Percentiles rank a stretch among this genome's conserved stretches.
These are phyloP conservation scores for Penicillium sp. DNA, from an alignment of 2,329 filamentous ascomycete species.

Conservation along the genomic window DNA sequence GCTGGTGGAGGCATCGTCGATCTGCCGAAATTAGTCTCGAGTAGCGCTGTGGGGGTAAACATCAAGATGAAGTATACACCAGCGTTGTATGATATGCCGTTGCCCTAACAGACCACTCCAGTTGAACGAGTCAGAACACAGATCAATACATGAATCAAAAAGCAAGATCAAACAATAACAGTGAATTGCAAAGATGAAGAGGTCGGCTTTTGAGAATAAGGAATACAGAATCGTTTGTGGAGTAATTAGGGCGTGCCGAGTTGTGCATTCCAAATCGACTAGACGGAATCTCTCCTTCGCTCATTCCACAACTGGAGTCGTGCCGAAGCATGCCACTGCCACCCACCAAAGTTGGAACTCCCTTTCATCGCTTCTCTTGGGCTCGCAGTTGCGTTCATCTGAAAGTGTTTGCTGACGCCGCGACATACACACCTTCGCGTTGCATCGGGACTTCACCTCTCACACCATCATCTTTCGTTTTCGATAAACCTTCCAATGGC, in stretches of 20 bases:
- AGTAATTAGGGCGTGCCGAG: not conserved
- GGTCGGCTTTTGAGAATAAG: not conserved
- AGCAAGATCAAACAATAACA: not conserved
- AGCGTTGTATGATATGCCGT: too few species aligned
- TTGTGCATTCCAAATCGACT: conserved; percentile 4
- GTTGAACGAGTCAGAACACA: too few species aligned
- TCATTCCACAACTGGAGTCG: conserved; percentile 24
- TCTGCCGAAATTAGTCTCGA: conserved; percentile 1
- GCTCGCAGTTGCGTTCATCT: conserved; percentile 5
- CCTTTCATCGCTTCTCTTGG: conserved; percentile 4
- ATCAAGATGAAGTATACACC: not conserved
- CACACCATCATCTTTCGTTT: conserved; percentile 9
- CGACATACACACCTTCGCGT: conserved; percentile 2
- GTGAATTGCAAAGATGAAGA: not conserved
- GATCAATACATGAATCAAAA: not conserved
- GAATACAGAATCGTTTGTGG: not conserved
- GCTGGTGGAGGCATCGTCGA: not conserved
- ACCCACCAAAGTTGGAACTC: not conserved
- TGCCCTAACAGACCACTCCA: not conserved
- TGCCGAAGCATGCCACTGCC: conserved; percentile 21
- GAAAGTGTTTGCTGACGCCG: not conserved
- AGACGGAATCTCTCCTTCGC: conserved; percentile 6
- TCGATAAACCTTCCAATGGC: conserved; percentile 9
- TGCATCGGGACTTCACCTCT: conserved; percentile 14
- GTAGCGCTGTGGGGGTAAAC: not conserved